Percentiles rank a stretch among this genome's conserved stretches.
Conservation (phyloP, 441 rosid genomes). For the Erodium texanum region DNA sequence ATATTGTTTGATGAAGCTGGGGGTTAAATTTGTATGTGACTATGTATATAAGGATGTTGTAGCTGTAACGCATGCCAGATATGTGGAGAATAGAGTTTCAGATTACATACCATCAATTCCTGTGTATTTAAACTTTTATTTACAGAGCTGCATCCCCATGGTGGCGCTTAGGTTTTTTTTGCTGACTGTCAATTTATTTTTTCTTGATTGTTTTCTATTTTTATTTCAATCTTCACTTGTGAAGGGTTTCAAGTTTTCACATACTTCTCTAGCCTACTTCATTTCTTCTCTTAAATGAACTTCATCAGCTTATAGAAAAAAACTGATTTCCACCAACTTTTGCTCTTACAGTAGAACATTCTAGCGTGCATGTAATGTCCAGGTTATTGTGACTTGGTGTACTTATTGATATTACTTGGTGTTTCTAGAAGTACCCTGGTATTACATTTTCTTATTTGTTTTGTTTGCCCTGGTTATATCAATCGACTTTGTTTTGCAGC, state of each 20-base stretch:
- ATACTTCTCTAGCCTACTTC: neutral
- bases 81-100: neutral
- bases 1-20: neutral
- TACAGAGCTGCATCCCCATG: neutral
- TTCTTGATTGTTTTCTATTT: neutral
- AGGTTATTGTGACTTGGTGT: neutral
- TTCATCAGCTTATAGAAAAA: neutral
- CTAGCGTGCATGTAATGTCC: neutral
- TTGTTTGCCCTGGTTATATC: conserved; percentile 1
- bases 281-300: neutral
- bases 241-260: neutral
- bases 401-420: neutral
- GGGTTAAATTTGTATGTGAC: neutral
- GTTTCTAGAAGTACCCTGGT: neutral
- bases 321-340: neutral
- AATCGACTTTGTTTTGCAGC: neutral
- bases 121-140: no score
- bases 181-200: neutral
- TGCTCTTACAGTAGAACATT: neutral
- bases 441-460: conserved; percentile 4
- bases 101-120: neutral
- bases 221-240: neutral
- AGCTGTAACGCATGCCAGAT: neutral
- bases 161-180: neutral
- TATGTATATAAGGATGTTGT: neutral